Base-by-base conservation (phyloP, 495 filamentous ascomycete genomes). In the Talaromyces nanjingensis region DNA sequence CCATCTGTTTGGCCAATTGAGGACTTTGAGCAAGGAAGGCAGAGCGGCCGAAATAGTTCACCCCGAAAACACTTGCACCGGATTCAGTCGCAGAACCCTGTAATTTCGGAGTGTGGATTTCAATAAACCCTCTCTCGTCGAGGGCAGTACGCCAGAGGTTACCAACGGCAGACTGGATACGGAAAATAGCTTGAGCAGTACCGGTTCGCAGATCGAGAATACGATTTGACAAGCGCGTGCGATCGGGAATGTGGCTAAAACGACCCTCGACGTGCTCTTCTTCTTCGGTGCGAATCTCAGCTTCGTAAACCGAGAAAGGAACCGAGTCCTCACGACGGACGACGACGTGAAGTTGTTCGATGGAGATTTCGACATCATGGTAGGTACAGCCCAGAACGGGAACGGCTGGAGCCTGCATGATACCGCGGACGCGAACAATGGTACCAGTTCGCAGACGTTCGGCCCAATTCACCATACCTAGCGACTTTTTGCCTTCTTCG, bases 1-100 rank as follows among this genome's bases (percentile, higher is more conserved):
- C 87, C 82, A 93, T 91, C 71, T 98, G 93, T 77, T 98, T 97
- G 64, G 94, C 93, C 64, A 98, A 83, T 73, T 98, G 93, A 25
- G 93, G 92, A 39, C 89, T 92, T 73, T 97, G 93, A 11, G 92
- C 92, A 6, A 96, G 79, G 78, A 85, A 97, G 1, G 91, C 92
- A 56, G 88, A 79, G 66, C 89, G 83, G 45, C 86, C 88, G 70
- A 96, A 97, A 77, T 97, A 97, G 33, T 89, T 84, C 37, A 96
- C 80, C 60, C 88, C 82, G 80, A 97, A 97, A 9, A 97, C 92
- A 73, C 93, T 96, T 49, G 89, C 86, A 54, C 93, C 93, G 57
- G 92, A 94, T 69, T 98, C 93, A 0, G 91, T 93, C 6, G 92
- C 91, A 24, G 90, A 86, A 12, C 88, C 92, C 72, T 96, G 94